A percentile compares a stretch with the other conserved stretches of the same genome.
Evolutionary conservation across 345 rosid genomes (phyloP).

Genomic region (Arabis hirsuta): DNA sequence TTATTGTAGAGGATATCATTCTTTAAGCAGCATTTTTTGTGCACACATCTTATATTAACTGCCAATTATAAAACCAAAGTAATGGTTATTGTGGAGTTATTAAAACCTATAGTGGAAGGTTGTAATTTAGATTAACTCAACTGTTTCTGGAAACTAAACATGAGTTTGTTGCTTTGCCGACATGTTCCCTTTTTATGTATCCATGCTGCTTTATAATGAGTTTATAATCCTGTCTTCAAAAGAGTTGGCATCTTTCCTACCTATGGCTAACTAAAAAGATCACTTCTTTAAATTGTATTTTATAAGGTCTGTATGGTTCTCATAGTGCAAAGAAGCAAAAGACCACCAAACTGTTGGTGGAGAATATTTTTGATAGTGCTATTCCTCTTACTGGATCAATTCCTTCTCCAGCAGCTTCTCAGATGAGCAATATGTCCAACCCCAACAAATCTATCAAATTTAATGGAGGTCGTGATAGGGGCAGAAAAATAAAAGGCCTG

Average conservation of each 20-base stretch:
- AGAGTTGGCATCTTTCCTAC: no score
- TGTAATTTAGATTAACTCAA: constrained; percentile 18
- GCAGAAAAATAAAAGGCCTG: constrained; percentile 72
- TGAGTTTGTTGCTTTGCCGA: constrained; percentile 1
- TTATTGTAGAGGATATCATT: constrained; percentile 2
- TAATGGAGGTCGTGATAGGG: constrained; percentile 73
- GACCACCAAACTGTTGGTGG: constrained; percentile 65
- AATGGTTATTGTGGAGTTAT: constrained; percentile 18
- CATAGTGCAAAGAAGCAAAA: constrained; percentile 78
- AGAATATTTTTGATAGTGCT: constrained; percentile 64
- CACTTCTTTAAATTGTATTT: constrained; percentile 39
- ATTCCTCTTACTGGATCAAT: constrained; percentile 60
- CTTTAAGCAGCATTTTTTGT: constrained; percentile 9
- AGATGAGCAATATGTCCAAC: constrained; percentile 94
- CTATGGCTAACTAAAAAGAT: no score
- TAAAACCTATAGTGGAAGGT: constrained; percentile 18
- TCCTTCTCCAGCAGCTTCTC: constrained; percentile 89
- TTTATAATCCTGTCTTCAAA: constrained; percentile 14
- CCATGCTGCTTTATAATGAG: constrained; percentile 16
- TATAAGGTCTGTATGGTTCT: constrained; percentile 73
- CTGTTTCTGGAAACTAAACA: constrained; percentile 16
- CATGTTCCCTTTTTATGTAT: neutral
- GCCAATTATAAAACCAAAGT: constrained; percentile 7
- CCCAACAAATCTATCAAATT: constrained; percentile 73
- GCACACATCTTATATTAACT: constrained; percentile 7